Evolutionary conservation across 495 filamentous ascomycete genomes (phyloP).

Genomic region (Thozetella sp.): DNA sequence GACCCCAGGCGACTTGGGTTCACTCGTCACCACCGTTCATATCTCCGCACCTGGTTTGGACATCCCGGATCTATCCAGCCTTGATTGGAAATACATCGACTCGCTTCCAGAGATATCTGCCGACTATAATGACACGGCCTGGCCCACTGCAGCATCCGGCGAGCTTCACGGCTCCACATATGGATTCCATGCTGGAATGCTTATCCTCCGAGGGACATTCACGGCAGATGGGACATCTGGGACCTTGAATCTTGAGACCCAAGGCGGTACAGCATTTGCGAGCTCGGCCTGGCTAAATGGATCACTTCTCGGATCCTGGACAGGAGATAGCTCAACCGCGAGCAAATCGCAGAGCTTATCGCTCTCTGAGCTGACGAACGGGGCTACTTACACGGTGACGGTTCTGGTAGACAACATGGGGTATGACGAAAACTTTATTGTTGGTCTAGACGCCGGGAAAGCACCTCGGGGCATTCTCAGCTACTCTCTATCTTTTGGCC

Average conservation of each 20-base stretch:
- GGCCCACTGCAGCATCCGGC: constrained; percentile 57
- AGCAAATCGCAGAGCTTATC: constrained; percentile 56
- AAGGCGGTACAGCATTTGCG: constrained; percentile 66
- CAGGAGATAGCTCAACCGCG: constrained; percentile 46
- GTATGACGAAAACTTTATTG: constrained; percentile 61
- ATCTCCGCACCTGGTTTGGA: constrained; percentile 53
- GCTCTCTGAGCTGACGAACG: constrained; percentile 56
- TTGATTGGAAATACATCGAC: constrained; percentile 72
- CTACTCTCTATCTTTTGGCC: constrained; percentile 49
- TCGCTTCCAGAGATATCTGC: constrained; percentile 68
- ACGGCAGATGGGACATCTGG: constrained; percentile 62
- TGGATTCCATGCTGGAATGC: constrained; percentile 68
- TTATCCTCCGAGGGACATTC: constrained; percentile 76
- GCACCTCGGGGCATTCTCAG: constrained; percentile 68
- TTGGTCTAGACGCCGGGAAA: constrained; percentile 68
- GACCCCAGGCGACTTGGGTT: constrained; percentile 50
- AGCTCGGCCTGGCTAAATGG: constrained; percentile 60
- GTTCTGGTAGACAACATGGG: constrained; percentile 77
- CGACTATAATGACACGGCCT: constrained; percentile 67
- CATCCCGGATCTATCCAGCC: constrained; percentile 54
- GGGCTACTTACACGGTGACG: constrained; percentile 63
- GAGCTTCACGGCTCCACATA: constrained; percentile 72
- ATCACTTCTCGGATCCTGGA: constrained; percentile 56
- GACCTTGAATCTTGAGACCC: constrained; percentile 54
- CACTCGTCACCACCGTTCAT: constrained; percentile 40